These are phyloP conservation scores for Eudorina sp. DNA, from an alignment of 139 green algal species.

Conservation along the genomic window DNA sequence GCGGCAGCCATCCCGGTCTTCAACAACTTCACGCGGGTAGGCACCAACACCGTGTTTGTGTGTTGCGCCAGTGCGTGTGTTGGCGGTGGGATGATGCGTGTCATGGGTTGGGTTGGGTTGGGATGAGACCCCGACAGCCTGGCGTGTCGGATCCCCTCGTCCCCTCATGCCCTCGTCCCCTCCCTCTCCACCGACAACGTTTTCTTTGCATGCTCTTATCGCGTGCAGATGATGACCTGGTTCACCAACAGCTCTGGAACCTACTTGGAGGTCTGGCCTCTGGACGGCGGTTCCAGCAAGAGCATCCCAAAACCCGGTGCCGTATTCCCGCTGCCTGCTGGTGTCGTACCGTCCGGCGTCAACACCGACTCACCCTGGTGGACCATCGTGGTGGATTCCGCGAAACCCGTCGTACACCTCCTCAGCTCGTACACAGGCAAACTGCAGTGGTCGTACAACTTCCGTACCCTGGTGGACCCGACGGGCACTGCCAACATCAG, in stretches of 20 bases:
- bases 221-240: slow-evolving; percentile 17
- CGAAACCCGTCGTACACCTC: neutral
- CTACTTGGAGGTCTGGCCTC: slow-evolving; percentile 4
- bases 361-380: neutral
- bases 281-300: neutral
- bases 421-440: neutral
- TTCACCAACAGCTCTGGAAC: neutral
- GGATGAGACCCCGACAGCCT: too few relatives aligned
- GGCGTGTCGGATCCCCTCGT: too few relatives aligned
- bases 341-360: neutral
- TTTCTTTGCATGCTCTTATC: too few relatives aligned
- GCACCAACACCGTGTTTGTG: too few relatives aligned
- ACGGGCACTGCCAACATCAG: neutral
- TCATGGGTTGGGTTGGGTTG: neutral
- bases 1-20: neutral
- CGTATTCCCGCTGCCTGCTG: neutral
- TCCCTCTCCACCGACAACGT: too few relatives aligned
- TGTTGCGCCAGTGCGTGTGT: too few relatives aligned
- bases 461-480: neutral
- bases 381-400: neutral
- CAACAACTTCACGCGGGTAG: neutral
- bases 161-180: too few relatives aligned
- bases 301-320: neutral
- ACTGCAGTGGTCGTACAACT: neutral
- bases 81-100: neutral